Evolutionary conservation across 2,329 filamentous ascomycete species (phyloP), one percentile per base, ranked within the genome.

Genomic region (Fusarium liriodendri): DNA sequence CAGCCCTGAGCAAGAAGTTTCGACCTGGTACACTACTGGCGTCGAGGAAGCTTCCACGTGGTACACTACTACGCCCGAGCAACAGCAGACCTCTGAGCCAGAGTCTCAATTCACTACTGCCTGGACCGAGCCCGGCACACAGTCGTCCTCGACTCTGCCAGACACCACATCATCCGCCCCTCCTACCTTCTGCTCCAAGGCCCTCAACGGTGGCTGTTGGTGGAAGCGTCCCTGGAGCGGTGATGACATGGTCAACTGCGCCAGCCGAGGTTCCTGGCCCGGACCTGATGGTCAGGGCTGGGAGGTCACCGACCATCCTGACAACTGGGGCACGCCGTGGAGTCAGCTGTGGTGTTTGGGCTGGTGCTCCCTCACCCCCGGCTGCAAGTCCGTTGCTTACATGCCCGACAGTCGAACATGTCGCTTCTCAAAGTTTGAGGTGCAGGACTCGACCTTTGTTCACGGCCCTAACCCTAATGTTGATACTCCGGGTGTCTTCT

Each of bases 161-260:
- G 20, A 45, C 6, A 18, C 59, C 11, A 62, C 59, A 50, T 33
- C 59, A 3, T 47, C 40, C 6, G 59, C 42, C 8, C 40, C 27
- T n/a, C 40, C 40, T 5, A 32, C 40, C 4, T 62, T 35, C 29
- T 62, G 59, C 32, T 62, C 59, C 40, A 62, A 62, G 40, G 45
- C 59, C n/a, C 59, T 62, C 14, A 62, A 62, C 40, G 59, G 59
- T 7, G 59, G 59, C 9, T 62, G 59, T 20, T 33, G 14, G 40
- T 62, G 59, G 59, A 62, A 62, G 59, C 59, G 59, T 4, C 40
- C 59, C 11, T 62, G 59, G 59, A 62, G 59, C 16, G 59, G 59
- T 16, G 59, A 50, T 13, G 59, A 50, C 33, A 63, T 52, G 45
- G 60, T 42, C 25, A 63, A 52, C 45, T 63, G 47, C 20, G 60